Evolutionary conservation across 805 yeast species (phyloP).

Genomic region (Pichia californica): DNA sequence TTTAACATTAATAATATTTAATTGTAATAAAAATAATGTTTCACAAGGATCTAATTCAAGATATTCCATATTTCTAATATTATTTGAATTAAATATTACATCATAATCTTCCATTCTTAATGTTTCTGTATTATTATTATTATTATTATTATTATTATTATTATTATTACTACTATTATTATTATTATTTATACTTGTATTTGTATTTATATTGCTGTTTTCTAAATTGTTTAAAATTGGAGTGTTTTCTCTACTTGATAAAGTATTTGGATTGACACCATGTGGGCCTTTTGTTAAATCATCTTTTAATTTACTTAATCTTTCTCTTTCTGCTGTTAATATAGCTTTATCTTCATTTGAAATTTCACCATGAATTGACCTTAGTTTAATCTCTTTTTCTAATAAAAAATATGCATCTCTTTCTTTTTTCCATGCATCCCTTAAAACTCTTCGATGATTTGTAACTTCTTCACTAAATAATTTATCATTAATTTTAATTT

Average conservation of each 20-base stretch:
- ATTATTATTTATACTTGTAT: neutral
- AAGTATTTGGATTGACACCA: slow-evolving; percentile 2
- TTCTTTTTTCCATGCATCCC: slow-evolving; percentile 64
- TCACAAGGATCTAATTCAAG: slow-evolving; percentile 75
- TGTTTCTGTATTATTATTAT: neutral
- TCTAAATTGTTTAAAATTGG: neutral
- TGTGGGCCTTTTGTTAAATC: slow-evolving; percentile 17
- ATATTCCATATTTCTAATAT: slow-evolving; percentile 32
- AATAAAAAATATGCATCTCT: slow-evolving; percentile 54
- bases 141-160: neutral
- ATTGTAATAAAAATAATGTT: slow-evolving; percentile 54
- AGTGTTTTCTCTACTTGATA: neutral
- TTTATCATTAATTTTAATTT: slow-evolving; percentile 10
- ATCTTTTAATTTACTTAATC: slow-evolving; percentile 18
- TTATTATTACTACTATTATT: neutral
- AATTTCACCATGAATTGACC: slow-evolving; percentile 10
- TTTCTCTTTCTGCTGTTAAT: slow-evolving; percentile 33
- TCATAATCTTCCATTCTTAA: slow-evolving; percentile 34
- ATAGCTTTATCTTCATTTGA: slow-evolving; percentile 4
- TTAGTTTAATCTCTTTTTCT: slow-evolving; percentile 30
- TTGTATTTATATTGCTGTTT: neutral
- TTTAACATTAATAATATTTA: slow-evolving; percentile 29
- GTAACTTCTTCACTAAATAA: slow-evolving; percentile 73
- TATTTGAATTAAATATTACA: slow-evolving; percentile 24
- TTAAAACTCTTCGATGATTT: slow-evolving; percentile 58